A percentile compares a stretch with the other conserved stretches of the same genome.
phyloP scores from a whole-genome alignment of 306 rosid species.

The Myrica gale region DNA sequence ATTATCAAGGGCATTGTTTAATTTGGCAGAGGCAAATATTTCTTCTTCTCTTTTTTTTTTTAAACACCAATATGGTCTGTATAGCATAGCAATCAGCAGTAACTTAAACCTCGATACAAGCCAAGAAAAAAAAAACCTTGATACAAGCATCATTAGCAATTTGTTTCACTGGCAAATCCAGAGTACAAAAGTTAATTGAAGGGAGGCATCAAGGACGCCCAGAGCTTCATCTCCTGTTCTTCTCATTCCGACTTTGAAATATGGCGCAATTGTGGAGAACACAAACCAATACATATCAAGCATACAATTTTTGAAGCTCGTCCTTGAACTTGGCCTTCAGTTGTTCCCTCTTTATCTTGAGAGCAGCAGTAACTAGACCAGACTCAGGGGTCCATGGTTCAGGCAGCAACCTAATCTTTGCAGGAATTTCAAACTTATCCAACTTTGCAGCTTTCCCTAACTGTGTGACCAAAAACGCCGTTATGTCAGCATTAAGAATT shows the following conservation, averaged over 20 bases:
- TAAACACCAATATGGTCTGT: not conserved
- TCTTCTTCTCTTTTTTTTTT: not conserved
- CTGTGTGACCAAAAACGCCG: slow-evolving; percentile 30
- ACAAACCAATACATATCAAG: slow-evolving; percentile 33
- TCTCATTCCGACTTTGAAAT: not conserved
- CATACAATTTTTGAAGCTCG: slow-evolving; percentile 65
- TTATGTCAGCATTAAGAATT: no score
- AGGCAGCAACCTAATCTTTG: slow-evolving; percentile 59
- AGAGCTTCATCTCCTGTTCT: no score
- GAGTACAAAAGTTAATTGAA: no score
- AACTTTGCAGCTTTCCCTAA: slow-evolving; percentile 64
- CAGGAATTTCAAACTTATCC: slow-evolving; percentile 75
- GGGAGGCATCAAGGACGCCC: no score
- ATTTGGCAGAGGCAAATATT: not conserved
- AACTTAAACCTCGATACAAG: not conserved
- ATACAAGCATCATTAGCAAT: not conserved
- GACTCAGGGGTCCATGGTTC: slow-evolving; percentile 95
- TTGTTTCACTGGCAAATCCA: not conserved
- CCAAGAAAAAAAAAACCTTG: no score
- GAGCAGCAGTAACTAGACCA: slow-evolving; percentile 89
- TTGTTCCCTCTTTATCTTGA: slow-evolving; percentile 86
- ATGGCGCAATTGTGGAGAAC: not conserved
- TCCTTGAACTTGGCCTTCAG: slow-evolving; percentile 70
- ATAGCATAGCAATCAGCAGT: not conserved
- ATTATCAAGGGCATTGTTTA: not conserved